Evolutionary conservation across 768 basidiomycete genomes (phyloP), one percentile per base, ranked within the genome.

Genomic region (Auricularia sp.): DNA sequence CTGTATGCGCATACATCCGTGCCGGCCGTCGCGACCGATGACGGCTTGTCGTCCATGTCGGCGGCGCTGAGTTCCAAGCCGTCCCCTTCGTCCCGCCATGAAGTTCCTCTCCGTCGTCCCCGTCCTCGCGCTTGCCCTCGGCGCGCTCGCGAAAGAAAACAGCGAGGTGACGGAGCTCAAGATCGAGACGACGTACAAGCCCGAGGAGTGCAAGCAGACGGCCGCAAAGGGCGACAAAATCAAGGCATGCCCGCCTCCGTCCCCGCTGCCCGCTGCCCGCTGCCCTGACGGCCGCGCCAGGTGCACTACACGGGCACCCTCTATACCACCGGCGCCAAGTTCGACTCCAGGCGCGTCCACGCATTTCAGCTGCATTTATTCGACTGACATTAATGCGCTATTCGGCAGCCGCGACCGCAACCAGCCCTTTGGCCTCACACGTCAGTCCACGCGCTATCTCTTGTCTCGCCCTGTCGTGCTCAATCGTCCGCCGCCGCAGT

Each of bases 341-440:
- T 98, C 70, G 94, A 98, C 75, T 94, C 92, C 8, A 94, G 92
- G 83, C 88, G 70, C 6, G 81, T 70, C 61, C 54, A 62, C 29
- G 8, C 6, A 16, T 34, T 64, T 10, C n/a, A 21, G 18, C 6
- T 44, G 14, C 16, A 29, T 29, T 33, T 33, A 29, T 66, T 16
- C 29, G 18, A 24, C 47, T 18, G 47, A 51, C 21, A 10, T n/a
- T 47, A 51, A 61, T 13, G 14, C 36, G 54, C 18, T 42, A 14
- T 42, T 62, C 5, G 39, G 18, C 24, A 91, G 90, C 73, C 74
- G 76, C 65, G 89, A 93, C 78, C 89, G 94, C 45, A 83, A 83
- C 64, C 70, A 75, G 62, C 92, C 94, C 1, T 80, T 98, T 7
- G 82, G 87, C 61, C 80, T 97, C 71, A 94, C 83, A 47, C 88